A percentile compares a stretch with the other conserved stretches of the same genome.
phyloP scores from a whole-genome alignment of 768 basidiomycete genomes.

The Tricholomella constricta region DNA sequence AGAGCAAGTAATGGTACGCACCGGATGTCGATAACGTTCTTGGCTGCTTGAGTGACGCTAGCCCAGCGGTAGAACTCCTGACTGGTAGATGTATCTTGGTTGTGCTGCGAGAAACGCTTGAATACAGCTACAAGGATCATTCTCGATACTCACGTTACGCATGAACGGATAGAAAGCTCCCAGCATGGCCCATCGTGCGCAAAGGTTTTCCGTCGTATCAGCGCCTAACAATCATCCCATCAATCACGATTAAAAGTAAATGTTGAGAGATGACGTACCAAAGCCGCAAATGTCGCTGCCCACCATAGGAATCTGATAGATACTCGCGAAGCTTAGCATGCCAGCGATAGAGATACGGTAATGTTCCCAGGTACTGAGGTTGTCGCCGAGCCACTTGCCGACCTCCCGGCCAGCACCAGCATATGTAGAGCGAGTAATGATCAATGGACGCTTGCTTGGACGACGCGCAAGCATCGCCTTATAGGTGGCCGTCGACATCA shows the following conservation, averaged over 20 bases:
- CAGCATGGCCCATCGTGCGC: slow-evolving; percentile 76
- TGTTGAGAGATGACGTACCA: slow-evolving; percentile 34
- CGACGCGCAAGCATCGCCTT: slow-evolving; percentile 64
- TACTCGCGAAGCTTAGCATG: slow-evolving; percentile 63
- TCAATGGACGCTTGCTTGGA: slow-evolving; percentile 58
- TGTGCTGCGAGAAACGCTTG: slow-evolving; percentile 43
- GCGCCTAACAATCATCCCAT: slow-evolving; percentile 35
- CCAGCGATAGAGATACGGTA: slow-evolving; percentile 63
- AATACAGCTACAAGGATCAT: background rate
- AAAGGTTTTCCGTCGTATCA: slow-evolving; percentile 68
- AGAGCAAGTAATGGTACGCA: slow-evolving; percentile 26
- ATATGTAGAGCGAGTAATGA: slow-evolving; percentile 77
- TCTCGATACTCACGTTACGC: slow-evolving; percentile 55
- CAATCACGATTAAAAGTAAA: background rate
- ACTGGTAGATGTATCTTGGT: slow-evolving; percentile 48
- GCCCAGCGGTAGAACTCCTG: slow-evolving; percentile 76
- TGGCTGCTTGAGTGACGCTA: slow-evolving; percentile 56
- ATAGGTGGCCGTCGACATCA: slow-evolving; percentile 68
- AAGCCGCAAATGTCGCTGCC: slow-evolving; percentile 76
- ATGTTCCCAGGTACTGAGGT: slow-evolving; percentile 58
- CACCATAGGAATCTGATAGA: slow-evolving; percentile 76
- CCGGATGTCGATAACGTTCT: slow-evolving; percentile 62
- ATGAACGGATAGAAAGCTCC: slow-evolving; percentile 82
- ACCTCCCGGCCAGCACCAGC: slow-evolving; percentile 66
- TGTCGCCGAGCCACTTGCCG: slow-evolving; percentile 79